Evolutionary conservation across 2,329 filamentous ascomycete species (phyloP), one percentile per base, ranked within the genome.

Genomic region (Alternaria novae-zelandiae): DNA sequence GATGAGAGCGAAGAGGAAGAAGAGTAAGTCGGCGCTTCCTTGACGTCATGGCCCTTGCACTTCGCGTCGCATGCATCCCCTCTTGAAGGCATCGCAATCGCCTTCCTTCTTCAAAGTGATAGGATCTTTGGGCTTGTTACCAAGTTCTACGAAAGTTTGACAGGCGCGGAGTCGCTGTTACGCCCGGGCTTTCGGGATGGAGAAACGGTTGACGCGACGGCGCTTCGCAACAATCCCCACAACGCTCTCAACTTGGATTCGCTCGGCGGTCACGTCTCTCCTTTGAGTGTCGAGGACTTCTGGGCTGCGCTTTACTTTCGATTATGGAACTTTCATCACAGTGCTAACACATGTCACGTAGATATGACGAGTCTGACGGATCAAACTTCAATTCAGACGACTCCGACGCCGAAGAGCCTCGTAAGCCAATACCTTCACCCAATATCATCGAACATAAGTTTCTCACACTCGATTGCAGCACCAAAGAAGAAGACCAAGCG

Each of bases 1-100:
- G 79, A 80, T 56, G 81, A 81, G 63, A 79, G 78, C 57, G 81
- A 82, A 62, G 76, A 79, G 64, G 81, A 82, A 78, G 81, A 80
- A 77, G 81, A 80, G 79, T 81, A 73, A 80, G 79, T 80, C 65
- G 62, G 44, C 66, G 51, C 63, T 64, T 69, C 64, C 69, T 78
- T 80, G 78, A 80, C 78, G 78, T 80, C 78, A 79, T 78, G 65
- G 66, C 59, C 71, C 61, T 62, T 62, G 60, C 59, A 57, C 67
- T 47, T 55, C 47, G 56, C 49, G 63, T 75, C 67, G 73, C 74
- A 57, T 57, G 64, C 59, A 23, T 64, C 60, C 66, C 55, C 45
- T 70, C 71, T 58, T 45, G 57, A 41, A 8, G 65, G 61, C 64
- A 69, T 75, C 55, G 17, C 56, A 59, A 59, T 75, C 71, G 72